Base-by-base conservation (phyloP, 495 filamentous ascomycete species). In the Lasiosphaeria hispida region DNA sequence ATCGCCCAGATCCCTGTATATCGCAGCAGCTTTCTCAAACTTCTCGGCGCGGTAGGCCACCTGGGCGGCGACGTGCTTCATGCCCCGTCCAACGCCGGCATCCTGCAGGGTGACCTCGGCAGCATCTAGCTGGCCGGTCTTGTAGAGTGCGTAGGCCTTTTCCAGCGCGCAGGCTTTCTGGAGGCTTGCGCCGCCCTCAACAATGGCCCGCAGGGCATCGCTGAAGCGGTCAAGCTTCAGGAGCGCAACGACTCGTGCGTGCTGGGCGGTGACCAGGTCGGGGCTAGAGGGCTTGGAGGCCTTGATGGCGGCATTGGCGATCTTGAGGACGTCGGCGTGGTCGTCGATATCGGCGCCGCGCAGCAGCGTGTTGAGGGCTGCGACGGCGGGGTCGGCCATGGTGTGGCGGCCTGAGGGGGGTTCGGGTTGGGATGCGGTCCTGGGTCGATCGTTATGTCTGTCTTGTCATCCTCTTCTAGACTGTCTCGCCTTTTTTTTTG, bases 221-320 rank as follows among this genome's bases (percentile, higher is more conserved):
- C 94, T 87, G 70, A 87, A 97, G 57, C 92, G 90, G 69, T 99
- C 95, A 49, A 97, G 85, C 69, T 95, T 96, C 50, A 97, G 73
- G 37, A 99, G 80, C 10, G 94, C 92, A 38, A 97, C 88, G 9
- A 86, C 80, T 60, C 90, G 91, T 37, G 87, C 86, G 69, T 88
- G 87, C 43, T 89, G 89, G 7, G 89, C 87, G 18, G 57, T 64
- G 33, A 45, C 42, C 48, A 69, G 58, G 19, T 86, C 79, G 30
- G 79, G 47, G 59, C 92, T 85, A 42, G 55, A 53, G 37, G 80
- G 79, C 71, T 94, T 89, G 67, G 87, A 85, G 45, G 89, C 87
- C 61, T 87, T 87, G 66, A 96, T 85, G 18, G 77, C 72, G 44
- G 80, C 64, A 48, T 72, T 74, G 55, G 74, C 77, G 42, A 81